Base-by-base conservation (phyloP, 768 basidiomycete genomes). In the Coprinopsis marcescibilis region DNA sequence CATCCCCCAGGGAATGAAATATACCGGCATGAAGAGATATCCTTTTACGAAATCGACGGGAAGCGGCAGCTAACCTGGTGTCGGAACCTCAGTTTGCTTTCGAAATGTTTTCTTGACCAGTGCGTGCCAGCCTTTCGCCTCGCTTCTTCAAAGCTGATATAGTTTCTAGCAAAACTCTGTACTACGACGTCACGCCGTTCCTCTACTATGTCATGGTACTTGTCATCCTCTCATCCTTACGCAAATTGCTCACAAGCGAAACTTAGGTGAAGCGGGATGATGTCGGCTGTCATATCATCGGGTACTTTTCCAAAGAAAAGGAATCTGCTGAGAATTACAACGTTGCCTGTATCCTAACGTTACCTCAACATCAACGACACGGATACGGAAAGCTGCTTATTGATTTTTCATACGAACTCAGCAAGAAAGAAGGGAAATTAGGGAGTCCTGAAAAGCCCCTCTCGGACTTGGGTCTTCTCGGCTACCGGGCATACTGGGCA, bases 1-100 rank as follows among this genome's bases (percentile, higher is more conserved):
- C 92, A 95, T 66, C 96, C 96, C 20, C 96, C 96, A 3, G 96
- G 96, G 23, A 99, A 98, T 73, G 96, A 99, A 69, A 98, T 99
- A 57, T 99, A 99, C 66, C 90, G 96, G 36, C 83, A 95, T 59
- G 92, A 97, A 53, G 89, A 96, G 55, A 85, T 98, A 45, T 95
- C 92, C 2, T 94, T 96, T 72, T 99, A 90, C 69, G 96, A 99
- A 70, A 89, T 99, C 56, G 96, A 99, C 64, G 96, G 96, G 42
- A 86, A 91, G 66, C 83, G 90, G 53, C 96, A 98, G 63, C 67
- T 96, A 58, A 87, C 91, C 3, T 99, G 89, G 85, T 98, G 96
- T 68, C 76, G 96, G 55, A 98, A 98, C 69, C 70, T 99, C 50
- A 98, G 94, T 68, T 73, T 98, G 56, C 71, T 99, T 43, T 96